A percentile compares a stretch with the other conserved stretches of the same genome.
phyloP scores from a whole-genome alignment of 2,329 filamentous ascomycete species.

The Epicoccum sorghinum region DNA sequence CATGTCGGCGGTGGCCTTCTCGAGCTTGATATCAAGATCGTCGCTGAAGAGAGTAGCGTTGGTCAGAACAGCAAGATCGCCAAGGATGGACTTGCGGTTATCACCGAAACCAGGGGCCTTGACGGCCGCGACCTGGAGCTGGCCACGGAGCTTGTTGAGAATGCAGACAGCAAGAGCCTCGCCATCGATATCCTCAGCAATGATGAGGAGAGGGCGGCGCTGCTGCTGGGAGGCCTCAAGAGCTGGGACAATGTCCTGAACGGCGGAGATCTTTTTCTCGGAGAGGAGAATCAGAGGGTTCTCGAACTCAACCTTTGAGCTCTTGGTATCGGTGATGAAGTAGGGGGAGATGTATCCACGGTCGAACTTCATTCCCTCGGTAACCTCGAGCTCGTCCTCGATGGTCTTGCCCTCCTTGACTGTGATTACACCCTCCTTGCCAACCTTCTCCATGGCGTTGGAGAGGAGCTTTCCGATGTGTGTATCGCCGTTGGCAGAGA shows the following conservation, averaged over 20 bases:
- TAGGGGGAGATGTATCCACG: constrained; percentile 98
- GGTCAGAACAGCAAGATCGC: constrained; percentile 93
- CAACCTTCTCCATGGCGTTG: constrained; percentile 99
- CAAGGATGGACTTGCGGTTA: constrained; percentile 99
- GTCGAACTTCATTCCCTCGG: constrained; percentile 99
- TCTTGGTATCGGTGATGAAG: constrained; percentile 99
- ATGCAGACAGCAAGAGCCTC: constrained; percentile 99
- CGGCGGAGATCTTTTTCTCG: constrained; percentile 99
- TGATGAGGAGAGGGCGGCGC: constrained; percentile 95
- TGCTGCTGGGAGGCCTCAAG: constrained; percentile 96
- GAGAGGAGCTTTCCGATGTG: constrained; percentile 96
- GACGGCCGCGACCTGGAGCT: constrained; percentile 97
- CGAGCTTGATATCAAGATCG: constrained; percentile 98
- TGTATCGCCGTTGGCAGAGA: constrained; percentile 94
- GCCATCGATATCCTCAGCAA: constrained; percentile 98
- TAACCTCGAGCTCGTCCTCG: constrained; percentile 96
- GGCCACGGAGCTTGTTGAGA: constrained; percentile 99
- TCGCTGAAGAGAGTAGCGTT: constrained; percentile 98
- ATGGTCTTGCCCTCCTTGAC: constrained; percentile 99
- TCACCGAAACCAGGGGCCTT: constrained; percentile 99
- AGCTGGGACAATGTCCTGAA: constrained; percentile 97
- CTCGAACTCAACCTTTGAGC: constrained; percentile 99
- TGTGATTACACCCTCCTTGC: constrained; percentile 99
- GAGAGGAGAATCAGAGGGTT: constrained; percentile 98
- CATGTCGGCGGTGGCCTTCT: constrained; percentile 95